Evolutionary conservation across 495 filamentous ascomycete species (phyloP).

Genomic region (Tetracladium setigerum): DNA sequence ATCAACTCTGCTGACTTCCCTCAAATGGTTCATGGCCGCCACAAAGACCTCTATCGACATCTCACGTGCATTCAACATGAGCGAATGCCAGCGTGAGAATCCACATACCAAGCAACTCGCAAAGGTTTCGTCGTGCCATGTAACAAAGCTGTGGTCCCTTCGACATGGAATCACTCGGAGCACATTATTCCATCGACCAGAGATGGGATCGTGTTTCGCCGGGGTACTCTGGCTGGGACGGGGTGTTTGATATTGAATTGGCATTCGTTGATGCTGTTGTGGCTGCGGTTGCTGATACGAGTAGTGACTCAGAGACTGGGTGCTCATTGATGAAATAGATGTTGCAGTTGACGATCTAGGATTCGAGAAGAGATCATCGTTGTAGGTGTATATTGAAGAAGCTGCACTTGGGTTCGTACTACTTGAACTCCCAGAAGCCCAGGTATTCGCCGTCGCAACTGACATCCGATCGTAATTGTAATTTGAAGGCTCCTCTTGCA

Average conservation of each 20-base stretch:
- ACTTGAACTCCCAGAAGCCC: conserved; percentile 3
- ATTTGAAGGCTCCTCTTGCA: background rate
- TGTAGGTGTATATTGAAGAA: background rate
- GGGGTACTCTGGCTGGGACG: too few relatives aligned
- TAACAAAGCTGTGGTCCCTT: conserved; percentile 8
- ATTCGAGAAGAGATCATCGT: conserved; percentile 10
- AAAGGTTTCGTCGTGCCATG: conserved; percentile 10
- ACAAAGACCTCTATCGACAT: conserved; percentile 7
- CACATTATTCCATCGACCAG: conserved; percentile 9
- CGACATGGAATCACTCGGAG: conserved; percentile 16
- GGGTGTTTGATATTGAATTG: too few relatives aligned
- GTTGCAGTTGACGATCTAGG: conserved; percentile 2
- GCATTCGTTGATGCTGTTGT: background rate
- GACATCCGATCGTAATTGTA: conserved; percentile 2
- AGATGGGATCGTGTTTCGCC: conserved; percentile 12
- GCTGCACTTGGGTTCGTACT: too few relatives aligned
- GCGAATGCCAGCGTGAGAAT: conserved; percentile 11
- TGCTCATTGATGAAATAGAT: conserved; percentile 8
- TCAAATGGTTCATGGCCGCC: conserved; percentile 3
- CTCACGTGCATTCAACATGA: conserved; percentile 14
- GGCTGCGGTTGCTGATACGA: background rate
- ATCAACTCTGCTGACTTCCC: conserved; percentile 6
- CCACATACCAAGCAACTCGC: conserved; percentile 10
- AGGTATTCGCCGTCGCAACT: conserved; percentile 1
- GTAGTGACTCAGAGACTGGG: background rate